These are phyloP conservation scores for Tubosaeta brunneosetosa DNA, from an alignment of 768 basidiomycete species.

Conservation along the genomic window DNA sequence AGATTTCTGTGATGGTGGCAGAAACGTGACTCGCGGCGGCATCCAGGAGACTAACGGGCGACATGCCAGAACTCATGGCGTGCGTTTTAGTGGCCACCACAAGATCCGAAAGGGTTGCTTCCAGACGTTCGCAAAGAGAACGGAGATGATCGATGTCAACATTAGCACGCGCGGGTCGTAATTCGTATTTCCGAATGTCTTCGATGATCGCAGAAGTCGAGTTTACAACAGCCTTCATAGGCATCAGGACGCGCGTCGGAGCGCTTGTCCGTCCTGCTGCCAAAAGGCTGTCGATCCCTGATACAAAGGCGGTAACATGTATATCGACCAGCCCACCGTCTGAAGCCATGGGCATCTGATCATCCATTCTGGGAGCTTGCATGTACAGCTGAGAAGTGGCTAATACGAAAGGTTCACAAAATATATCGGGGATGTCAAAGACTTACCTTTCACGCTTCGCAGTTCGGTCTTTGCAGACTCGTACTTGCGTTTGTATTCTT, in stretches of 20 bases:
- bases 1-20: constrained; percentile 82
- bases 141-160: constrained; percentile 64
- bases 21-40: constrained; percentile 96
- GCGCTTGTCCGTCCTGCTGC: constrained; percentile 83
- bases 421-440: neutral
- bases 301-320: constrained; percentile 87
- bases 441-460: constrained; percentile 82
- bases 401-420: constrained; percentile 29
- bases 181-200: constrained; percentile 79
- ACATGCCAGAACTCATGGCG: constrained; percentile 86
- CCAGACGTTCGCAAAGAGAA: constrained; percentile 67
- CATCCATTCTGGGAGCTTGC: constrained; percentile 72
- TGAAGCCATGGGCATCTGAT: constrained; percentile 81
- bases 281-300: constrained; percentile 80
- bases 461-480: constrained; percentile 94
- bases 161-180: constrained; percentile 50
- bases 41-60: constrained; percentile 91
- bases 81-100: constrained; percentile 87
- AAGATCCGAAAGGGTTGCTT: constrained; percentile 87
- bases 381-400: constrained; percentile 92
- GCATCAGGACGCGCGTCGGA: constrained; percentile 83
- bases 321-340: constrained; percentile 89
- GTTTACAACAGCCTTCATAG: constrained; percentile 91
- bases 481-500: constrained; percentile 93
- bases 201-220: constrained; percentile 84